Evolutionary conservation across 2,329 filamentous ascomycete genomes (phyloP).

Genomic region (Chrysoporthe deuterocubensis): DNA sequence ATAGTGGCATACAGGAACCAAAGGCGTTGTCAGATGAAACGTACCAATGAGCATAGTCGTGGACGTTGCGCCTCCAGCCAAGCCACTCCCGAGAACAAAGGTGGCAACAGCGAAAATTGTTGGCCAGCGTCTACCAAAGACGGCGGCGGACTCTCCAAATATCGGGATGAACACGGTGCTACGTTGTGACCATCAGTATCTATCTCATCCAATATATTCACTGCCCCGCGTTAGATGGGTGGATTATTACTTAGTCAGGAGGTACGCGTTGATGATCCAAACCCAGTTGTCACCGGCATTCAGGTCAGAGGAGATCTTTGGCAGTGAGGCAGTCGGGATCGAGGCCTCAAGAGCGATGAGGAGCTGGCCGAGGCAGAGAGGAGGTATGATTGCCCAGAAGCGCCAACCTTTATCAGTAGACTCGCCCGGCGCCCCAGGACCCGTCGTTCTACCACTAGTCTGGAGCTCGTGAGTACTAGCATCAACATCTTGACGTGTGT

Average conservation of each 20-base stretch:
- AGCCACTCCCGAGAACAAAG: constrained; percentile 49
- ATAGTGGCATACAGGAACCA: too few species aligned
- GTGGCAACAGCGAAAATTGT: constrained; percentile 41
- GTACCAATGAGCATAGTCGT: constrained; percentile 44
- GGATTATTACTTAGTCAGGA: constrained; percentile 24
- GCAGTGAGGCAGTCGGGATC: constrained; percentile 32
- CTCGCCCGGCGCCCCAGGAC: too few species aligned
- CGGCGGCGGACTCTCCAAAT: constrained; percentile 46
- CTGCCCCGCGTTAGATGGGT: too few species aligned
- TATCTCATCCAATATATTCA: neutral
- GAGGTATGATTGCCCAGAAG: constrained; percentile 14
- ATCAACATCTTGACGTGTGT: neutral
- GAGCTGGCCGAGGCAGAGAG: neutral
- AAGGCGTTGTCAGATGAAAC: neutral
- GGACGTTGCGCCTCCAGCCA: constrained; percentile 45
- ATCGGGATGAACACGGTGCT: constrained; percentile 39
- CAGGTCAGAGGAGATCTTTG: constrained; percentile 28
- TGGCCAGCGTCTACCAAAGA: constrained; percentile 48
- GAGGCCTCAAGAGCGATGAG: constrained; percentile 29
- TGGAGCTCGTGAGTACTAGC: too few species aligned
- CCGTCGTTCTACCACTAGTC: too few species aligned
- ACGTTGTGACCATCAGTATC: neutral
- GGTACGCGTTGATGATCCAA: constrained; percentile 33
- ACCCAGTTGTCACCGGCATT: constrained; percentile 30
- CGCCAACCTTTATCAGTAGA: neutral